phyloP scores from a whole-genome alignment of 345 rosid genomes.

The Diplotaxis tenuifolia region DNA sequence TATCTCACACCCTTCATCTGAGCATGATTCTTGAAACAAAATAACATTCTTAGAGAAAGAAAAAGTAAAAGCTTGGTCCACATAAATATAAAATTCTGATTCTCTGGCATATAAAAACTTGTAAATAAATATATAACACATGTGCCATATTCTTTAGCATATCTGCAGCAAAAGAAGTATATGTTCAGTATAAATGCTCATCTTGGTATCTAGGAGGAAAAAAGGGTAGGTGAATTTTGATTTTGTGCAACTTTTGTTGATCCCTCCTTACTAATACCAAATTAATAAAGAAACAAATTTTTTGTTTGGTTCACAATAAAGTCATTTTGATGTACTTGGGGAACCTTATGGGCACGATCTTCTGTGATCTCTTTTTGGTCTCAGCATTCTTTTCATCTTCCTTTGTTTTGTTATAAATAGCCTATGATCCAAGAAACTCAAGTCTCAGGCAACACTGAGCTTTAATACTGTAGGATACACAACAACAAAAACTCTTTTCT shows the following conservation, averaged over 20 bases:
- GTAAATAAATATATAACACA: slow-evolving; percentile 10
- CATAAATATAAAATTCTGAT: slow-evolving; percentile 11
- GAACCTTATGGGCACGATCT: slow-evolving; percentile 31
- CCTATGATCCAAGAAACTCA: slow-evolving; percentile 19
- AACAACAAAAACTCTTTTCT: not conserved
- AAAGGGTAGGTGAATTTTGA: slow-evolving; percentile 18
- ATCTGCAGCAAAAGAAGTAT: slow-evolving; percentile 26
- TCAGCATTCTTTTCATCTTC: slow-evolving; percentile 15
- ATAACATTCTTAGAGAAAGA: slow-evolving; percentile 18
- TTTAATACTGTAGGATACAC: not conserved
- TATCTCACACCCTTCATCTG: slow-evolving; percentile 29
- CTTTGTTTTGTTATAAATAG: slow-evolving; percentile 35
- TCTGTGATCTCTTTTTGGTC: slow-evolving; percentile 16
- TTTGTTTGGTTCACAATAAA: slow-evolving; percentile 19
- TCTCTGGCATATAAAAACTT: slow-evolving; percentile 8
- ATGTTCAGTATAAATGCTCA: slow-evolving; percentile 28
- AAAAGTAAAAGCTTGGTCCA: slow-evolving; percentile 30
- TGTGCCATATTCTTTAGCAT: slow-evolving; percentile 31
- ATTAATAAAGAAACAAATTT: not conserved
- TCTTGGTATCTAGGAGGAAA: slow-evolving; percentile 32
- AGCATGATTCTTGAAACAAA: slow-evolving; percentile 25
- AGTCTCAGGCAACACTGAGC: slow-evolving; percentile 32
- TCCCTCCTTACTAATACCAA: not conserved
- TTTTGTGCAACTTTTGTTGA: slow-evolving; percentile 21
- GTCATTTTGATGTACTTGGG: slow-evolving; percentile 26